phyloP scores from a whole-genome alignment of 352 stramenopile species.

The Globisporangium heterothallicum region DNA sequence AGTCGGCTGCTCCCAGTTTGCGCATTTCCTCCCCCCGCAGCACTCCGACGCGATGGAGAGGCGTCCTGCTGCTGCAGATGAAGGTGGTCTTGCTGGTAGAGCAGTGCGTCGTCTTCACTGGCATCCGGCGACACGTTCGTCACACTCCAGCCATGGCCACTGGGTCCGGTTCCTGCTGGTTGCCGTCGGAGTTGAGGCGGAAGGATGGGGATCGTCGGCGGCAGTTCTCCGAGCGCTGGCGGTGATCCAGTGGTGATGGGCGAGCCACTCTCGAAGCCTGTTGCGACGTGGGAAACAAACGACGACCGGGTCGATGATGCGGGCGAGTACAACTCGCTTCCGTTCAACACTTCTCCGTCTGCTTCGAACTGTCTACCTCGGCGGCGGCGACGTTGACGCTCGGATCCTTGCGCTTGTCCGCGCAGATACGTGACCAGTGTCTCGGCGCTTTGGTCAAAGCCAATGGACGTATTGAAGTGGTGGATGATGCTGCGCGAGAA shows the following conservation, averaged over 20 bases:
- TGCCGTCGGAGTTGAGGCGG: not conserved
- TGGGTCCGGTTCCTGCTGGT: slow-evolving; percentile 1
- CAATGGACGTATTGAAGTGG: slow-evolving; percentile 76
- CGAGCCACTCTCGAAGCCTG: not conserved
- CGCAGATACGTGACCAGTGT: slow-evolving; percentile 42
- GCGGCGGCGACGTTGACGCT: slow-evolving; percentile 21
- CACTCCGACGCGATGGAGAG: not conserved
- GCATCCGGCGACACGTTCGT: slow-evolving; percentile 2
- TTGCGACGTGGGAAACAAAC: not conserved
- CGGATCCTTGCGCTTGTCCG: slow-evolving; percentile 16
- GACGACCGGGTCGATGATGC: slow-evolving; percentile 11
- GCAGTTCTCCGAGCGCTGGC: slow-evolving; percentile 1
- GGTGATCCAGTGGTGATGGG: not conserved
- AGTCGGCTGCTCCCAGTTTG: slow-evolving; percentile 14
- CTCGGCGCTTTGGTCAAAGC: slow-evolving; percentile 69
- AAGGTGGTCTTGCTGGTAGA: slow-evolving; percentile 24
- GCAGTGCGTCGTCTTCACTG: slow-evolving; percentile 3
- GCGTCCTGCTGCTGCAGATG: slow-evolving; percentile 15
- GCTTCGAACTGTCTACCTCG: slow-evolving; percentile 5
- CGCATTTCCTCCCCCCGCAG: not conserved
- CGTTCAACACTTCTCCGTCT: slow-evolving; percentile 12
- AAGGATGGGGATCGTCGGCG: slow-evolving; percentile 7
- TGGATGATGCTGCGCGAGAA: slow-evolving; percentile 71
- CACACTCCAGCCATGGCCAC: slow-evolving; percentile 38
- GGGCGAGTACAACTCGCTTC: slow-evolving; percentile 13